Evolutionary conservation across 2,329 filamentous ascomycete species (phyloP), one percentile per base, ranked within the genome.

Genomic region (Fusarium fracticaudum): DNA sequence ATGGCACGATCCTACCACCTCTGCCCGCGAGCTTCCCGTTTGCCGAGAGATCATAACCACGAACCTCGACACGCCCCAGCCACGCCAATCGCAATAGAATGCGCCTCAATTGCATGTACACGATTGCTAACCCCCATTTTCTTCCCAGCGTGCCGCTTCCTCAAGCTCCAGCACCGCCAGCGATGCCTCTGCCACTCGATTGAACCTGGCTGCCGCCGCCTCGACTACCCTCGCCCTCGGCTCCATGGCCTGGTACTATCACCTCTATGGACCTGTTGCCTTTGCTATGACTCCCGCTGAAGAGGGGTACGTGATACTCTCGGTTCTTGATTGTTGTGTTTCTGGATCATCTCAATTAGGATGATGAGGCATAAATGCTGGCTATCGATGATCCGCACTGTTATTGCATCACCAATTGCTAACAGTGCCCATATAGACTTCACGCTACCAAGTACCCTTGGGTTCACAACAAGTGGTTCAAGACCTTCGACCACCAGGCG

Each of bases 401-500:
- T 62, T 50, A 62, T 69, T 61, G 48, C 53, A 73, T 64, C 65
- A 75, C 67, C 67, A 68, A 71, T 74, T 70, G 71, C 82, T 83
- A 74, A 83, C 77, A 33, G 60, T 50, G n/a, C 22, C 51, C 64
- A 61, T 44, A 65, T 81, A 99, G 96, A 87, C 91, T 99, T 78
- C 96, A 99, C 86, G 85, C 96, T 77, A 93, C 95, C 74, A 86
- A 92, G 80, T 98, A 98, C 86, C 96, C 96, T 74, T 99, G 96
- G 96, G 95, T 96, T 81, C 96, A 99, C 86, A 83, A 91, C 83
- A 92, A 96, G 86, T 95, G 92, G 90, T 88, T 91, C 85, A 98
- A 97, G 90, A 98, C 96, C 79, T 99, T 96, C 84, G 96, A 99
- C 82, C 96, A 98, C 87, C 92, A 93, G 86, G 92, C 95, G 94